A percentile compares a stretch with the other conserved stretches of the same genome.
These are phyloP conservation scores for Boletales sp. DNA, from an alignment of 768 basidiomycete species.

Conservation along the genomic window DNA sequence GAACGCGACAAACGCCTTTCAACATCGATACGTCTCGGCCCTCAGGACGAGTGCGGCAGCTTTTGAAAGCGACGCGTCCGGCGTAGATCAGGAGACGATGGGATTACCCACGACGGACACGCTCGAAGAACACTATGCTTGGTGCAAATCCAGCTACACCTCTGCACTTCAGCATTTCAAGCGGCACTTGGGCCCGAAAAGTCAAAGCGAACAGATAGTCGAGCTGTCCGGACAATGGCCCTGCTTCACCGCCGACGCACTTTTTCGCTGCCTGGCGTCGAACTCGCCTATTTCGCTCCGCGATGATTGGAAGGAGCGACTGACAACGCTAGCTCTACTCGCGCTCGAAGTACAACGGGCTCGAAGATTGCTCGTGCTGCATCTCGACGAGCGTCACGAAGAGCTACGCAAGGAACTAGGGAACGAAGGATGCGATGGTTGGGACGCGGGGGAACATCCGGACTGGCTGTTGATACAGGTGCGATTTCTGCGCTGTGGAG, in stretches of 20 bases:
- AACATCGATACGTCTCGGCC: not conserved
- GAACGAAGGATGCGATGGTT: not conserved
- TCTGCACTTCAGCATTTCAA: not conserved
- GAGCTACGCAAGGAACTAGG: not conserved
- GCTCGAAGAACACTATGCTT: slow-evolving; percentile 1
- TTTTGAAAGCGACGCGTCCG: not conserved
- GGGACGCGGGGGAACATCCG: not conserved
- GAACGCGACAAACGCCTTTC: not conserved
- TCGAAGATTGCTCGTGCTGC: not conserved
- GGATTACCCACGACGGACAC: not conserved
- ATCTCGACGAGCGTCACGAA: not conserved
- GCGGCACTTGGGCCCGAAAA: slow-evolving; percentile 9
- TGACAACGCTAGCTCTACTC: slow-evolving; percentile 26
- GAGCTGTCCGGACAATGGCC: slow-evolving; percentile 32
- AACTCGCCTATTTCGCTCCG: slow-evolving; percentile 8
- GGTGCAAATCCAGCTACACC: not conserved
- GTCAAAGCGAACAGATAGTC: slow-evolving; percentile 10
- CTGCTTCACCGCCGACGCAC: slow-evolving; percentile 22
- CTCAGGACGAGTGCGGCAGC: not conserved
- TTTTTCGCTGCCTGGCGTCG: slow-evolving; percentile 29
- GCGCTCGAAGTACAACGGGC: slow-evolving; percentile 27
- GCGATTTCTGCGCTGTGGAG: too few species aligned
- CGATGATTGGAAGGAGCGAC: slow-evolving; percentile 23
- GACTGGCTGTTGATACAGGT: slow-evolving; percentile 2
- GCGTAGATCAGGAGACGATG: not conserved